Base-by-base conservation (phyloP, 106 monocot species). In the Agapanthus africanus region DNA sequence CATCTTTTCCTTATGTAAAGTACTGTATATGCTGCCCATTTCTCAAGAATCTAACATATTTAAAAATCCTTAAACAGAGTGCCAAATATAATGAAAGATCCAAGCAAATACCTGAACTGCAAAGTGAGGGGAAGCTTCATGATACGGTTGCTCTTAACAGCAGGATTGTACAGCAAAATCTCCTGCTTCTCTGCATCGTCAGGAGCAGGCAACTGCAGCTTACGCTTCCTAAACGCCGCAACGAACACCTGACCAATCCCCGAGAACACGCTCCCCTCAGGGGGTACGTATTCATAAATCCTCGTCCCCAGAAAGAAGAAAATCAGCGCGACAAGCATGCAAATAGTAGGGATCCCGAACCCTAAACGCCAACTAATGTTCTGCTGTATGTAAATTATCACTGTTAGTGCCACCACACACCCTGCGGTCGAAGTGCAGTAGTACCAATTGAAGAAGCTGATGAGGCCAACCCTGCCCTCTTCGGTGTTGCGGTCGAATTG, bases 391-490 rank as follows among this genome's bases (percentile, higher is more conserved):
- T 84, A 91, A 49, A 91, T 84, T 32, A 91, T 40, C 7, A 81
- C 60, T 2, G 84, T 87, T 21, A 78, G 13, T 0, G 77, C 74
- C 1, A 85, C 59, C 63, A 88, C 66, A 16, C 73, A 25, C 1
- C 76, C 84, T 1, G 79, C 81, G 7, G 79, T 77, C 21, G 70
- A 61, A 54, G 87, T 84, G 62, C 61, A 57, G 52, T 87, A 91
- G 75, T 91, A 91, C 93, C 93, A 89, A 71, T 90, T 94, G 81
- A 90, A 94, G 78, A 82, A 94, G 71, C 84, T 90, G 82, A 70
- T 70, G 3, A 84, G 80, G 51, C 75, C 80, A 1, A 66, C 27
- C 15, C 76, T 44, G 25, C 75, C 75, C 18, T 21, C 0, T n/a
- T 72, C 81, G 0, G 80, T 75, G 4, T 28, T 40, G 1, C 56